Evolutionary conservation across 345 rosid species (phyloP).

Genomic region (Cardiospermum halicacabum): DNA sequence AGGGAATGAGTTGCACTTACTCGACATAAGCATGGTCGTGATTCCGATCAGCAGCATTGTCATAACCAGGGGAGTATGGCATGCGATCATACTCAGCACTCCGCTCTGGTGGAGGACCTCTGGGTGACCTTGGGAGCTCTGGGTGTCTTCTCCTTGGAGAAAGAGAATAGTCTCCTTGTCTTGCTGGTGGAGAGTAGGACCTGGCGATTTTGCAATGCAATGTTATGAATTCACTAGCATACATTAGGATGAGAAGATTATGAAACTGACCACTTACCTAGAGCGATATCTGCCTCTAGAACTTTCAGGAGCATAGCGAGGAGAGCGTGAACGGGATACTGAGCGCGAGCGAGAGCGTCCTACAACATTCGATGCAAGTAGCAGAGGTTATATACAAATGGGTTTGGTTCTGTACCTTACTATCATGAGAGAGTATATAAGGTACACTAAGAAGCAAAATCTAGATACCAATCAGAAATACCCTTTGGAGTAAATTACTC

Average conservation of each 20-base stretch:
- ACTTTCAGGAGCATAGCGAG: slow-evolving; percentile 55
- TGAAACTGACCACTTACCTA: slow-evolving; percentile 41
- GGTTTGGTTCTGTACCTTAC: background rate
- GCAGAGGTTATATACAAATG: background rate
- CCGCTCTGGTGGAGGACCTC: slow-evolving; percentile 68
- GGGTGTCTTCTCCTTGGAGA: slow-evolving; percentile 71
- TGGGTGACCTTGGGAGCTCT: slow-evolving; percentile 61
- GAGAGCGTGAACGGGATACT: slow-evolving; percentile 68
- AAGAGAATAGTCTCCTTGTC: slow-evolving; percentile 55
- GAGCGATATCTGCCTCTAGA: slow-evolving; percentile 80
- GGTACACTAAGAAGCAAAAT: background rate
- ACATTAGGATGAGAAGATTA: background rate
- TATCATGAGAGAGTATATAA: background rate
- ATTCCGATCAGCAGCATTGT: slow-evolving; percentile 25
- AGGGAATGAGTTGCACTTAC: slow-evolving; percentile 35
- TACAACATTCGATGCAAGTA: slow-evolving; percentile 21
- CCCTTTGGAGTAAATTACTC: background rate
- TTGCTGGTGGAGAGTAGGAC: slow-evolving; percentile 80
- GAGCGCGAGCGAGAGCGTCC: slow-evolving; percentile 87
- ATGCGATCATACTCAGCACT: slow-evolving; percentile 41
- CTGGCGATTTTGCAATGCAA: slow-evolving; percentile 24
- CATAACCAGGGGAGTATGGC: slow-evolving; percentile 66
- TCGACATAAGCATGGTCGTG: slow-evolving; percentile 40
- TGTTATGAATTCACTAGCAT: background rate
- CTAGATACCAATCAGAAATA: background rate